Evolutionary conservation across 2,329 filamentous ascomycete genomes (phyloP), one percentile per base, ranked within the genome.

Genomic region (Sclerotinia nivalis): DNA sequence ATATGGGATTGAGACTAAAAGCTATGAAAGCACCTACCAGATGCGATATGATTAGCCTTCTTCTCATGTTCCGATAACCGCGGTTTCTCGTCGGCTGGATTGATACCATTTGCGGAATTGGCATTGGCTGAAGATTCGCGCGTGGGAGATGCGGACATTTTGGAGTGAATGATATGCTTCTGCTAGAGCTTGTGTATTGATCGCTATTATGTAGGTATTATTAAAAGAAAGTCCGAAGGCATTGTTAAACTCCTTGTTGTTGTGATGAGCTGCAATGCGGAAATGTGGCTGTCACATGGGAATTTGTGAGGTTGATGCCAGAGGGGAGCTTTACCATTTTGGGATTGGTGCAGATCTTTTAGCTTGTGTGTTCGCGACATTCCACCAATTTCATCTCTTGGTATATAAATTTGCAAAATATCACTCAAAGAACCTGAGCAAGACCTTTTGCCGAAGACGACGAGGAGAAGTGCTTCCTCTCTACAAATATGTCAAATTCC

Each of bases 1-100:
- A 1, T 40, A 9, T 22, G 20, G 4, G 34, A 1, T 25, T 9
- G 10, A 43, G 22, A 22, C 22, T 8, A 40, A 50, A 49, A 2
- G 1, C 6, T 13, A 20, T 28, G 49, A 6, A 52, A 54, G 7
- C 40, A 43, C 54, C 31, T 74, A 79, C 78, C 78, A 6, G 88
- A 91, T 34, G 87, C 86, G 75, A 91, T 91, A 80, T 92, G 90
- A 77, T 92, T 92, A 76, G 86, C 87, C 78, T 91, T 91, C 83
- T 91, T 92, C 77, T 92, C 88, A 72, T 87, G 84, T 74, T 91
- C 89, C 60, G 88, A 89, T 71, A 92, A 82, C 72, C 89, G 86
- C 50, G 89, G 86, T 74, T 89, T 89, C 72, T 88, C 86, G 20
- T 79, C 77, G 28, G 54, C 64, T 64, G 71, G 58, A 71, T 72